Percentiles rank a stretch among this genome's conserved stretches.
phyloP scores from a whole-genome alignment of 192 early-diverging fungal genomes.

The Coemansia sp. region DNA sequence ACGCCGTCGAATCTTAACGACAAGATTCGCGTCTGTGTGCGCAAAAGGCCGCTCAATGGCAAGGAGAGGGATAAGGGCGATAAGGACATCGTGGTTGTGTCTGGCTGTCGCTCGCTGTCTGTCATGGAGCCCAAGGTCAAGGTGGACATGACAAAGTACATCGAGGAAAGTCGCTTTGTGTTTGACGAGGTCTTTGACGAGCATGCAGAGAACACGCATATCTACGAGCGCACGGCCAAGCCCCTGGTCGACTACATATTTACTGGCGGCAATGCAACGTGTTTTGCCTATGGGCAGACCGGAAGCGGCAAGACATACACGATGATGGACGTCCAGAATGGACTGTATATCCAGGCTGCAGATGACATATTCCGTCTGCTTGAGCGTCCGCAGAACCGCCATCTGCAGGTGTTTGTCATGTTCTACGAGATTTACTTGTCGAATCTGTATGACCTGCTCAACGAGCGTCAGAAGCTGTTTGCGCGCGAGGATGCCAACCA shows the following conservation, averaged over 20 bases:
- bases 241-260: slow-evolving; percentile 96
- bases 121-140: slow-evolving; percentile 97
- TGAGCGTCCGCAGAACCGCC: slow-evolving; percentile 61
- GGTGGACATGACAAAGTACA: slow-evolving; percentile 92
- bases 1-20: slow-evolving; percentile 54
- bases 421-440: slow-evolving; percentile 99
- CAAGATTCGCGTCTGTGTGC: slow-evolving; percentile 93
- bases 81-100: slow-evolving; percentile 75
- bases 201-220: slow-evolving; percentile 73
- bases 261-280: slow-evolving; percentile 92
- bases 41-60: slow-evolving; percentile 88
- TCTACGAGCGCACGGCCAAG: slow-evolving; percentile 87
- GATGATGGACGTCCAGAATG: slow-evolving; percentile 86
- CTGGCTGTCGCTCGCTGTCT: slow-evolving; percentile 66
- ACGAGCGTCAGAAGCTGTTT: slow-evolving; percentile 84
- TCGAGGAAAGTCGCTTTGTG: slow-evolving; percentile 88
- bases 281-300: slow-evolving; percentile 97
- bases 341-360: slow-evolving; percentile 90
- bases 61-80: slow-evolving; percentile 81
- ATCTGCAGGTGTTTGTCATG: slow-evolving; percentile 79
- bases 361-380: slow-evolving; percentile 85
- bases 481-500: slow-evolving; percentile 95
- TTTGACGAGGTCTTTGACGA: slow-evolving; percentile 98
- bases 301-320: slow-evolving; percentile 96
- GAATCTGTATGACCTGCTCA: slow-evolving; percentile 91